Percentiles rank a stretch among this genome's conserved stretches.
Evolutionary conservation across 139 green algal species (phyloP).

Genomic region (Picochlorum sp.): DNA sequence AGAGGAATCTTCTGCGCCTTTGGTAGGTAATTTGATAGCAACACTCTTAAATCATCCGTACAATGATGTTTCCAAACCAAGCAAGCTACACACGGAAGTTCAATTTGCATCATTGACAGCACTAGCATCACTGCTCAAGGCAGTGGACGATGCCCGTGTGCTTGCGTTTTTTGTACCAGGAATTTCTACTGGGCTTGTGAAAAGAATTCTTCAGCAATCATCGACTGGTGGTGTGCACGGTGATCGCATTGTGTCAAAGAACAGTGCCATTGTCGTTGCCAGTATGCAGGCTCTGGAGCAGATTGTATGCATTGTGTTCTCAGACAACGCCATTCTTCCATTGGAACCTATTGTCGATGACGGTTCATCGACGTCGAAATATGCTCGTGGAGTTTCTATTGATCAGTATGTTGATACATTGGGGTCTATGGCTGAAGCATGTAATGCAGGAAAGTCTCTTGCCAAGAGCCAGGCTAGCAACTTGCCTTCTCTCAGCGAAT

Average conservation of each 20-base stretch:
- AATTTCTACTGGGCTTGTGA: constrained; percentile 41
- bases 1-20: constrained; percentile 12
- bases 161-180: constrained; percentile 64
- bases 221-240: constrained; percentile 15
- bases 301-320: constrained; percentile 21
- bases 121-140: constrained; percentile 1
- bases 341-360: too few species aligned
- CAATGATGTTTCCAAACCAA: not conserved
- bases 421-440: too few species aligned
- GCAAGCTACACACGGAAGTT: constrained; percentile 38
- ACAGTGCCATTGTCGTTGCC: constrained; percentile 7
- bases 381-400: too few species aligned
- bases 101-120: constrained; percentile 21
- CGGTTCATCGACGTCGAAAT: too few species aligned
- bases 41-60: constrained; percentile 21
- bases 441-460: too few species aligned
- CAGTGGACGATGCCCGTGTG: constrained; percentile 19
- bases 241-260: not conserved
- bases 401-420: too few species aligned
- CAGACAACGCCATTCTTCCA: too few species aligned
- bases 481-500: too few species aligned
- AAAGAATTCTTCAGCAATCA: constrained; percentile 28
- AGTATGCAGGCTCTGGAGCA: constrained; percentile 24
- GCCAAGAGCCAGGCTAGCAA: too few species aligned
- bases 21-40: constrained; percentile 44